phyloP scores from a whole-genome alignment of 345 rosid genomes.

The Rhizophora apiculata region DNA sequence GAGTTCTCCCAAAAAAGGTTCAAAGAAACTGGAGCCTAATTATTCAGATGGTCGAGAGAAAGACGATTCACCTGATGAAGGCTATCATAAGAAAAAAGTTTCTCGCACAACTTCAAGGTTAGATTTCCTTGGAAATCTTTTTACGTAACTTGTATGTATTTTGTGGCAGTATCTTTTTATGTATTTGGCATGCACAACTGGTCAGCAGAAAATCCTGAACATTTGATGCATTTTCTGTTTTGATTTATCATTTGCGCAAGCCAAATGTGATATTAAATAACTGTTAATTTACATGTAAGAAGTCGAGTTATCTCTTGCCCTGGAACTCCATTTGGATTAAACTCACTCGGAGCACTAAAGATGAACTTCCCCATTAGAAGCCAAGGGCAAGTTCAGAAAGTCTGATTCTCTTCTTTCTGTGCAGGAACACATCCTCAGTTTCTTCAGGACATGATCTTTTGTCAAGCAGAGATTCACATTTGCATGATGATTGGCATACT shows the following conservation, averaged over 20 bases:
- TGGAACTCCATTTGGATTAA: not conserved
- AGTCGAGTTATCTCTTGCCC: too few species aligned
- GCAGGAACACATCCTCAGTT: conserved; percentile 71
- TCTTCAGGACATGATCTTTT: conserved; percentile 69
- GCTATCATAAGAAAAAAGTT: conserved; percentile 45
- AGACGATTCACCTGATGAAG: conserved; percentile 42
- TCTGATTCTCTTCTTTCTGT: conserved; percentile 23
- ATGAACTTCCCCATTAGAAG: not conserved
- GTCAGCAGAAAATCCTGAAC: not conserved
- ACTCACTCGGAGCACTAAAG: not conserved
- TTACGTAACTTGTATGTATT: not conserved
- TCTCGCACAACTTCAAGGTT: conserved; percentile 66
- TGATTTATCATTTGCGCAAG: conserved; percentile 2
- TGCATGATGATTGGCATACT: conserved; percentile 78
- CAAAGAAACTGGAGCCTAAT: conserved; percentile 51
- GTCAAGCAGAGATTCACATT: conserved; percentile 52
- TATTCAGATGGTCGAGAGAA: conserved; percentile 43
- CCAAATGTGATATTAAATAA: not conserved
- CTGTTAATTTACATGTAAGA: too few species aligned
- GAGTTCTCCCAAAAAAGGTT: conserved; percentile 44
- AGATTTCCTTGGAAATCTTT: conserved; percentile 9
- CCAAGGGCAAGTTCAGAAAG: conserved; percentile 11
- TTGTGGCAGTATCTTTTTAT: not conserved
- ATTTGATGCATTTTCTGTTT: not conserved
- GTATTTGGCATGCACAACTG: not conserved